Conservation (phyloP, 2,329 filamentous ascomycete species). For the Microcera coccophila region DNA sequence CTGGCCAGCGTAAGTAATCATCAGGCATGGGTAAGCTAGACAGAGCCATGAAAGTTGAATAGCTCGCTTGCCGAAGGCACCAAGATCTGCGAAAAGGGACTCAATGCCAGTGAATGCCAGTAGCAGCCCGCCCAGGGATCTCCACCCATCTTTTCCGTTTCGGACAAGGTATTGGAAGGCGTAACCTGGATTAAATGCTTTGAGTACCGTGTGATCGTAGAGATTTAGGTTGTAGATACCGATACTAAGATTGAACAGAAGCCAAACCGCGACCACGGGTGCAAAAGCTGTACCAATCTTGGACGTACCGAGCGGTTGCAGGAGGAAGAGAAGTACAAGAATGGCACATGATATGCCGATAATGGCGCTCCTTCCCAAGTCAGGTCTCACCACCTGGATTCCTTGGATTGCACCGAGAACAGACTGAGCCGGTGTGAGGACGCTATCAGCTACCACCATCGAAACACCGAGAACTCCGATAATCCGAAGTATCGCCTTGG, state of each 20-base stretch:
- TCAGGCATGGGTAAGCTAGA: conserved; percentile 62
- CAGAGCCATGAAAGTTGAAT: conserved; percentile 71
- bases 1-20: conserved; percentile 67
- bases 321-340: conserved; percentile 57
- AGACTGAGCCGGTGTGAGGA: conserved; percentile 66
- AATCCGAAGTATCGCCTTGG: conserved; percentile 53
- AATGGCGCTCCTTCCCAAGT: conserved; percentile 54
- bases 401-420: conserved; percentile 67
- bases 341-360: conserved; percentile 63
- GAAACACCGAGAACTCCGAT: conserved; percentile 63
- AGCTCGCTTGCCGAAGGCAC: conserved; percentile 66
- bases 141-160: conserved; percentile 59
- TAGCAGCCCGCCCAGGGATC: conserved; percentile 64
- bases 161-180: conserved; percentile 58
- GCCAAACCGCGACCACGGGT: conserved; percentile 64
- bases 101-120: conserved; percentile 77
- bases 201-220: conserved; percentile 51
- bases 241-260: conserved; percentile 58
- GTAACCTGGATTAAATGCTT: conserved; percentile 56
- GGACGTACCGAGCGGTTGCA: conserved; percentile 63
- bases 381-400: conserved; percentile 52
- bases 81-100: conserved; percentile 72
- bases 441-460: conserved; percentile 63
- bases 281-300: conserved; percentile 60
- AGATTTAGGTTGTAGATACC: conserved; percentile 60